Conservation (phyloP, 1,139 yeast species). For the Lodderomyces orthopsilosis region DNA sequence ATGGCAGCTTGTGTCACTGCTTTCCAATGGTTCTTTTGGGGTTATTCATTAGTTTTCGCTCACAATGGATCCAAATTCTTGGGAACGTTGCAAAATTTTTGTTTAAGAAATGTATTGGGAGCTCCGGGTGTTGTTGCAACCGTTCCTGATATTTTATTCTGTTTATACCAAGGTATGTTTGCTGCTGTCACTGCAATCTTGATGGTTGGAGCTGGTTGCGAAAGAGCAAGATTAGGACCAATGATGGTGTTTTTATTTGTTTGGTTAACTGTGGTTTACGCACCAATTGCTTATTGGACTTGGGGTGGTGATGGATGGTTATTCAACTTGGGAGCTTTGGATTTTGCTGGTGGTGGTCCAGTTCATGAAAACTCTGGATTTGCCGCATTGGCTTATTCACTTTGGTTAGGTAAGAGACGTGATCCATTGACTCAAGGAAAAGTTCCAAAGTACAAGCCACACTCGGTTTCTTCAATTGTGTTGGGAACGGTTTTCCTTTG, state of each 20-base stretch:
- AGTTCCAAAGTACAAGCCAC: constrained; percentile 88
- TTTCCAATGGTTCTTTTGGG: constrained; percentile 98
- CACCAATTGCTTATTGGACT: constrained; percentile 95
- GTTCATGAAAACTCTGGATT: constrained; percentile 94
- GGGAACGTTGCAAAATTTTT: constrained; percentile 79
- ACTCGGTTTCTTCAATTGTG: constrained; percentile 85
- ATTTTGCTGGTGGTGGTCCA: constrained; percentile 98
- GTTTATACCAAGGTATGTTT: constrained; percentile 94
- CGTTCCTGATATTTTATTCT: constrained; percentile 83
- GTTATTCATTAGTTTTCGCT: constrained; percentile 83
- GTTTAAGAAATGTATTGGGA: constrained; percentile 76
- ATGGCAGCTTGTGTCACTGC: constrained; percentile 79
- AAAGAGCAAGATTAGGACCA: constrained; percentile 94
- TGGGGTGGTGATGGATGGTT: constrained; percentile 96
- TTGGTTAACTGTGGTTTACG: constrained; percentile 96
- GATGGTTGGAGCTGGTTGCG: constrained; percentile 97
- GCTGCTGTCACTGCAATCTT: constrained; percentile 89
- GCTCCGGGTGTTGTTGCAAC: constrained; percentile 67
- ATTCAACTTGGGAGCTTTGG: constrained; percentile 74
- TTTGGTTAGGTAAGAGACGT: constrained; percentile 86
- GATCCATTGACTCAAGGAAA: constrained; percentile 70
- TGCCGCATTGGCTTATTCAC: constrained; percentile 91
- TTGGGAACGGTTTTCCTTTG: constrained; percentile 91
- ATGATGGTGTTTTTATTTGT: constrained; percentile 91
- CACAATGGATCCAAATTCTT: constrained; percentile 67